These are phyloP conservation scores for Galium porrigens DNA, from an alignment of 305 asterid species.

Conservation along the genomic window DNA sequence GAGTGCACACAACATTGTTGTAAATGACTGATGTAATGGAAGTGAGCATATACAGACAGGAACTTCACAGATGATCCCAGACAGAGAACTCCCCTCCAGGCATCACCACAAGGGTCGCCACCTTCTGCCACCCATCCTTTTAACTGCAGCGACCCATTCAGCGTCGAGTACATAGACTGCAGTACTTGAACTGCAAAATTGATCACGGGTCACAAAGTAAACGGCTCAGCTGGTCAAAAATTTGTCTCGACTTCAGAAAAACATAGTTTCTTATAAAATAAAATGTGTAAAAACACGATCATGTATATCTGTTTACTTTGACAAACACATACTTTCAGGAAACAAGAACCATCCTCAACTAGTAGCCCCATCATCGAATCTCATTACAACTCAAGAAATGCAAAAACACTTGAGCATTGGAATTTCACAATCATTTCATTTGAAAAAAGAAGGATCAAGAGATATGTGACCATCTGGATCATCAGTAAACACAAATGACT, in stretches of 20 bases:
- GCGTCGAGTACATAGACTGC: constrained; percentile 44
- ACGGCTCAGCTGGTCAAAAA: not conserved
- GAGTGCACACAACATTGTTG: not conserved
- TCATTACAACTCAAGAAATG: not conserved
- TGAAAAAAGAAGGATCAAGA: not conserved
- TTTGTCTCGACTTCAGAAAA: not conserved
- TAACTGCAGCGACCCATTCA: constrained; percentile 49
- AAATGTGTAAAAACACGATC: not conserved
- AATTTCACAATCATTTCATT: not conserved
- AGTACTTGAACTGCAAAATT: constrained; percentile 57
- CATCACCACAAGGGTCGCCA: constrained; percentile 73
- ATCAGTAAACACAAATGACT: not conserved
- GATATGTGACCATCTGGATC: not conserved
- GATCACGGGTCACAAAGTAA: not conserved
- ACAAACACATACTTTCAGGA: not conserved
- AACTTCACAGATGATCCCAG: constrained; percentile 44
- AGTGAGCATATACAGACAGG: constrained; percentile 32
- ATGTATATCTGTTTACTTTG: not conserved
- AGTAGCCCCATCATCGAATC: not conserved
- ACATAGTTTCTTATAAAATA: not conserved
- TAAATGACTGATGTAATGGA: not conserved
- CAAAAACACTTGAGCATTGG: not conserved
- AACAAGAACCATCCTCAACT: not conserved
- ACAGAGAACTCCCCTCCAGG: constrained; percentile 70
- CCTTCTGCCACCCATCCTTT: constrained; percentile 47